Base-by-base conservation (phyloP, 176 grass and related monocot genomes). In the Triticum turgidum region DNA sequence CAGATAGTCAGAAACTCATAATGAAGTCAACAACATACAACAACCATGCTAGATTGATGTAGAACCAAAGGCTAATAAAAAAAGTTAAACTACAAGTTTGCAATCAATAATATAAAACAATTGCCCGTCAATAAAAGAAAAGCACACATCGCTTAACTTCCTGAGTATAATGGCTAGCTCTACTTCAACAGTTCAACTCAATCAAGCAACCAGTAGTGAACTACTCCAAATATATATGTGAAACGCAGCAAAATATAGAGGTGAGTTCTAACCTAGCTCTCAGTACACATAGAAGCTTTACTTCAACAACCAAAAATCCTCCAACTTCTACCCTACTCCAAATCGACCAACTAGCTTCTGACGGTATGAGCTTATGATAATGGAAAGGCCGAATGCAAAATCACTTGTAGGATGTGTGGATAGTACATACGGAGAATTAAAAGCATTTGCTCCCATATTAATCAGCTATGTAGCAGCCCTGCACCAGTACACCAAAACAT, bases 61-160 rank as follows among this genome's bases (percentile, higher is more conserved):
- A 56, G n/a, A 80, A 12, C 38, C 37, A 77, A 76, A 82, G 38
- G 3, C 21, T 30, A 25, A 29, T 20, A 10, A 29, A 10, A 10
- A 34, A 84, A 9, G 15, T 65, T 18, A 73, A 62, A 41, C n/a
- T 22, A 10, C 54, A 59, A 59, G 18, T 21, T 2, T 59, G 17
- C 39, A 89, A 77, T 25, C 7, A 69, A 6, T 25, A 86, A 65
- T 10, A 47, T 84, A 27, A 56, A 49, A 82, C 30, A 35, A 6
- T 21, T 44, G n/a, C 5, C 30, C 22, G 3, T 44, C 5, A 20
- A 81, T 52, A 18, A 67, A 32, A 65, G 14, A 68, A 35, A 35
- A 33, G 14, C 6, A 20, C 14, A 2, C 30, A 33, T 9, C 6
- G 0, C 65, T 34, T 34, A 34, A 68, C 14, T 68, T 34, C 30